Evolutionary conservation across 768 basidiomycete species (phyloP).

Genomic region (Collybia mongolica): DNA sequence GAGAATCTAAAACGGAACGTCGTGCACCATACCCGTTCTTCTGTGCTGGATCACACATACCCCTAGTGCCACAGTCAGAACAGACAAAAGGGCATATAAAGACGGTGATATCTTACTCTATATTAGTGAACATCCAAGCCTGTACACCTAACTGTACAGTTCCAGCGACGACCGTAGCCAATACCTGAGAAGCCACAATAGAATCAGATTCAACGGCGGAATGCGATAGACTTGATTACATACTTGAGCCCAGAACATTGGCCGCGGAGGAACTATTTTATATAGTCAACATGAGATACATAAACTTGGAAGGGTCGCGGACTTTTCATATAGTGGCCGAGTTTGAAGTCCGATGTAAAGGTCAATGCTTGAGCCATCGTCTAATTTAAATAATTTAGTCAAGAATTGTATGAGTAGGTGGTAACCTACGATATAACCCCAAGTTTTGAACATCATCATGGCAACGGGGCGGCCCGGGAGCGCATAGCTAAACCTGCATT

Average conservation of each 20-base stretch:
- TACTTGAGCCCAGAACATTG: slow-evolving; percentile 46
- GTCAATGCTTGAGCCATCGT: slow-evolving; percentile 59
- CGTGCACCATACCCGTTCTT: slow-evolving; percentile 33
- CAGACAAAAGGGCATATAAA: slow-evolving; percentile 2
- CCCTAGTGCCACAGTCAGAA: slow-evolving; percentile 20
- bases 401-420: slow-evolving; percentile 4
- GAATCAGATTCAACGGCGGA: neutral
- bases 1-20: neutral
- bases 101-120: slow-evolving; percentile 24
- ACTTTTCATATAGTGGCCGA: slow-evolving; percentile 71
- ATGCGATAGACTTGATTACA: slow-evolving; percentile 6
- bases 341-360: slow-evolving; percentile 78
- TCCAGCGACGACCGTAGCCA: slow-evolving; percentile 56
- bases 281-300: slow-evolving; percentile 58
- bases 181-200: slow-evolving; percentile 36
- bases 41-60: slow-evolving; percentile 46
- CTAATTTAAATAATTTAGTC: slow-evolving; percentile 11
- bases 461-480: slow-evolving; percentile 77
- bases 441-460: slow-evolving; percentile 84
- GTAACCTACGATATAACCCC: slow-evolving; percentile 43
- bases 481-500: slow-evolving; percentile 45
- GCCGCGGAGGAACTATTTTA: slow-evolving; percentile 54
- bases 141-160: slow-evolving; percentile 70
- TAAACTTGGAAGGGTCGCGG: slow-evolving; percentile 42
- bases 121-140: slow-evolving; percentile 60